Evolutionary conservation across 1,139 yeast species (phyloP).

Genomic region (Kodamaea anthophila): DNA sequence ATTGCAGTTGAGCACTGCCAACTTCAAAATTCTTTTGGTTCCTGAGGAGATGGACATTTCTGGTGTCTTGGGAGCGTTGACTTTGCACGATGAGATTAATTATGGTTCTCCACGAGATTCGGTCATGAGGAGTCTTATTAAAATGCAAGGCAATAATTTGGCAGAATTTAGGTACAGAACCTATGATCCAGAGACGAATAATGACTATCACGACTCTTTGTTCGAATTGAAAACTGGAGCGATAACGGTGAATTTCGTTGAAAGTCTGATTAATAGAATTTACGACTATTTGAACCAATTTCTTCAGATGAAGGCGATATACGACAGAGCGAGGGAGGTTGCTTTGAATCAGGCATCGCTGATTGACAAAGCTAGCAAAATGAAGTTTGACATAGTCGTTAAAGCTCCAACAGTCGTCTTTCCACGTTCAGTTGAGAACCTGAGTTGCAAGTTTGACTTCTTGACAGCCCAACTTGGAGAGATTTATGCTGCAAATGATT

Average conservation of each 20-base stretch:
- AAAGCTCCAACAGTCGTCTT: conserved; percentile 80
- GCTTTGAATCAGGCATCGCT: conserved; percentile 65
- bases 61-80: conserved; percentile 76
- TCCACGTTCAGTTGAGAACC: conserved; percentile 51
- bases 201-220: conserved; percentile 49
- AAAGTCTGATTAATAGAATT: conserved; percentile 68
- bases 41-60: conserved; percentile 75
- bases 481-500: conserved; percentile 61
- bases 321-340: conserved; percentile 82
- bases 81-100: conserved; percentile 70
- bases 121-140: conserved; percentile 56
- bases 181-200: conserved; percentile 51
- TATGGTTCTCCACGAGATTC: conserved; percentile 59
- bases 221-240: conserved; percentile 72
- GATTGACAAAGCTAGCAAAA: conserved; percentile 54
- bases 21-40: conserved; percentile 55
- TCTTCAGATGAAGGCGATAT: conserved; percentile 78
- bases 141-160: conserved; percentile 76
- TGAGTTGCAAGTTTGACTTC: conserved; percentile 44
- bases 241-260: conserved; percentile 68
- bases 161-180: conserved; percentile 85
- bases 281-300: conserved; percentile 66
- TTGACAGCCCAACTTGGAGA: conserved; percentile 80
- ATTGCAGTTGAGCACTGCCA: conserved; percentile 67
- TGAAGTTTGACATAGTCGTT: conserved; percentile 66